These are phyloP conservation scores for Claviceps lovelessii DNA, from an alignment of 2,329 filamentous ascomycete species.

Conservation along the genomic window DNA sequence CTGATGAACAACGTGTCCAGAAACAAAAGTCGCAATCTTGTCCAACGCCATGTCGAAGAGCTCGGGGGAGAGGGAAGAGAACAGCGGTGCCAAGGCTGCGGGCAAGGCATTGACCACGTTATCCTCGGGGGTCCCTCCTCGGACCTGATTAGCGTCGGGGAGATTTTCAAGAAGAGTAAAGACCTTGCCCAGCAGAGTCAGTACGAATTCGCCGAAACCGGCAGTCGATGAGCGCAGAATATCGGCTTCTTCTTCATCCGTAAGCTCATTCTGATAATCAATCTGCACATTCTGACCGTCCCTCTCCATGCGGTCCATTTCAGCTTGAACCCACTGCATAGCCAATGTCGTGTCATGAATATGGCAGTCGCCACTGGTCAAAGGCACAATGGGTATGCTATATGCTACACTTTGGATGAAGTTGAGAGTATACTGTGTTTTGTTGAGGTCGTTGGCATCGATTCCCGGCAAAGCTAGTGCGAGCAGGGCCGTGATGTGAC, in stretches of 20 bases:
- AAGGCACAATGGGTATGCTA: slow-evolving; percentile 80
- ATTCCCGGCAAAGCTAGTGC: slow-evolving; percentile 88
- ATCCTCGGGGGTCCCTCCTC: slow-evolving; percentile 86
- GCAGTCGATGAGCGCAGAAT: slow-evolving; percentile 90
- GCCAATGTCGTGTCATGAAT: slow-evolving; percentile 64
- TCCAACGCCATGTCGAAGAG: slow-evolving; percentile 84
- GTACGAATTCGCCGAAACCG: slow-evolving; percentile 81
- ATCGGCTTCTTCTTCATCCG: slow-evolving; percentile 70
- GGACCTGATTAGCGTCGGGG: slow-evolving; percentile 75
- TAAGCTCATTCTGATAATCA: slow-evolving; percentile 69
- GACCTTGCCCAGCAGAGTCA: slow-evolving; percentile 81
- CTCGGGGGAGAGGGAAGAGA: slow-evolving; percentile 81
- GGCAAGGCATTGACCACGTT: slow-evolving; percentile 93
- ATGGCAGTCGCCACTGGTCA: slow-evolving; percentile 45
- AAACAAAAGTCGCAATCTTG: slow-evolving; percentile 83
- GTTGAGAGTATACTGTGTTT: slow-evolving; percentile 85
- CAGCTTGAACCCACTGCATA: slow-evolving; percentile 82
- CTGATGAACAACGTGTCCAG: slow-evolving; percentile 90
- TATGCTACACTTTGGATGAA: slow-evolving; percentile 95
- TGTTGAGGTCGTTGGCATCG: slow-evolving; percentile 93
- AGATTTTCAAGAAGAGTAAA: slow-evolving; percentile 93
- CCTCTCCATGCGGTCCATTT: slow-evolving; percentile 86
- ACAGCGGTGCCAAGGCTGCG: slow-evolving; percentile 76
- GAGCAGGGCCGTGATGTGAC: slow-evolving; percentile 87
- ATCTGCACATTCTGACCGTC: slow-evolving; percentile 76